Evolutionary conservation across 495 filamentous ascomycete genomes (phyloP).

Genomic region (Mytilinidion resinicola): DNA sequence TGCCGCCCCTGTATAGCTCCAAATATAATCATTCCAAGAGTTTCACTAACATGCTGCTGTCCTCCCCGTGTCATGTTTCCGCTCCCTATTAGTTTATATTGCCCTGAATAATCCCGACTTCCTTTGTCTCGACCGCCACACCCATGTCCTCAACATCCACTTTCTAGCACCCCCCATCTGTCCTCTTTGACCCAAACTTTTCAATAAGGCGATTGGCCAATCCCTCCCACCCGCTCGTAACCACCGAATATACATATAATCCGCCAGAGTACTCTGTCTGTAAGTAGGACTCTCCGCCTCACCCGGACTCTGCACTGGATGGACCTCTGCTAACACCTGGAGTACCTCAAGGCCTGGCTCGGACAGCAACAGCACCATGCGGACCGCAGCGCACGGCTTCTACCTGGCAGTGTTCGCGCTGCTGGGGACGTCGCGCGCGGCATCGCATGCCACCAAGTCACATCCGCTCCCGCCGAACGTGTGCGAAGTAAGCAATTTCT

Average conservation of each 20-base stretch:
- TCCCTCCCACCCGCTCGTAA: constrained; percentile 1
- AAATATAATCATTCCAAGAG: background rate
- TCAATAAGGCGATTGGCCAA: constrained; percentile 4
- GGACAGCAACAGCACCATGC: constrained; percentile 45
- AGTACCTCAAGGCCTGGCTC: constrained; percentile 1
- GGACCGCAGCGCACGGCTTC: constrained; percentile 59
- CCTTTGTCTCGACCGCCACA: constrained; percentile 1
- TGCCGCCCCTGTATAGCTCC: background rate
- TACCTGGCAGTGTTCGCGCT: constrained; percentile 73
- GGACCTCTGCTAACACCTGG: constrained; percentile 20
- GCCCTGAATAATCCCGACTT: background rate
- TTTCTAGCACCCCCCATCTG: constrained; percentile 10
- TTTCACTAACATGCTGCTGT: background rate
- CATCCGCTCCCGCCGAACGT: constrained; percentile 44
- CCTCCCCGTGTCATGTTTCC: background rate
- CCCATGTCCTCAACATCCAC: background rate
- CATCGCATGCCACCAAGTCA: constrained; percentile 36
- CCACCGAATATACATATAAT: background rate
- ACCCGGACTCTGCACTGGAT: background rate
- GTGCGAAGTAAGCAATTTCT: constrained; percentile 56
- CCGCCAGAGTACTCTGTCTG: background rate
- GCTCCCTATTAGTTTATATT: background rate
- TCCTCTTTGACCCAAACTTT: constrained; percentile 13
- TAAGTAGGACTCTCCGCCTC: constrained; percentile 20
- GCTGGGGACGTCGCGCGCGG: constrained; percentile 43